Evolutionary conservation across 2,329 filamentous ascomycete species (phyloP), one percentile per base, ranked within the genome.

Genomic region (Volutella citrinella): DNA sequence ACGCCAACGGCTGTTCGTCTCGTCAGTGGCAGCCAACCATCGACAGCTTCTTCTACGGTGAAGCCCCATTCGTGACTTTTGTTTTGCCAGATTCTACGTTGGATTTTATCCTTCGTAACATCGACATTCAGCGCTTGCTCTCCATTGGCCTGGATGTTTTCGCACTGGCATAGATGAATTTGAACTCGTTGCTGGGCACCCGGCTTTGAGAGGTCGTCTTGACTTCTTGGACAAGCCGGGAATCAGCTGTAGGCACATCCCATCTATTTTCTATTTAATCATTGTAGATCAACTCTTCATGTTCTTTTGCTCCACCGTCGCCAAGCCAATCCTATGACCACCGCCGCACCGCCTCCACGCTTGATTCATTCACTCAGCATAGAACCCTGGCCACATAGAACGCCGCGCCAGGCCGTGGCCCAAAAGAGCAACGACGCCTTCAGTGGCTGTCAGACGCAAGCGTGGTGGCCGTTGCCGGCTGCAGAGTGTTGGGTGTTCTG

Each of bases 181-280:
- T n/a, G 39, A 53, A 57, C 72, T 71, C 70, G 61, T 72, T 74
- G 70, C 72, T 75, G 70, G 70, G 70, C 70, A 69, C 70, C 69
- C 65, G 65, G 59, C 55, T 68, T 72, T 57, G 65, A 75, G 70
- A 70, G 56, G 61, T 70, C 71, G 70, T 74, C 64, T 70, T 74
- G 69, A 62, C 63, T 57, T 74, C 65, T 43, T 60, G 57, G 71
- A 75, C 48, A 69, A 61, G 63, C 58, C 66, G 70, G 71, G 71
- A 74, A 75, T 76, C 70, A 74, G 70, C 70, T 73, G 72, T 73
- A 73, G 71, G 69, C 63, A 75, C 70, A 75, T 70, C 27, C 37
- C 31, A 32, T 28, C n/a, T n/a, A n/a, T n/a, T n/a, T n/a, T n/a
- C n/a, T n/a, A n/a, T n/a, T n/a, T n/a, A n/a, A n/a, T n/a, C n/a